A percentile compares a stretch with the other conserved stretches of the same genome.
Conservation (phyloP, 2,329 filamentous ascomycete genomes). For the Cercospora zeina region DNA sequence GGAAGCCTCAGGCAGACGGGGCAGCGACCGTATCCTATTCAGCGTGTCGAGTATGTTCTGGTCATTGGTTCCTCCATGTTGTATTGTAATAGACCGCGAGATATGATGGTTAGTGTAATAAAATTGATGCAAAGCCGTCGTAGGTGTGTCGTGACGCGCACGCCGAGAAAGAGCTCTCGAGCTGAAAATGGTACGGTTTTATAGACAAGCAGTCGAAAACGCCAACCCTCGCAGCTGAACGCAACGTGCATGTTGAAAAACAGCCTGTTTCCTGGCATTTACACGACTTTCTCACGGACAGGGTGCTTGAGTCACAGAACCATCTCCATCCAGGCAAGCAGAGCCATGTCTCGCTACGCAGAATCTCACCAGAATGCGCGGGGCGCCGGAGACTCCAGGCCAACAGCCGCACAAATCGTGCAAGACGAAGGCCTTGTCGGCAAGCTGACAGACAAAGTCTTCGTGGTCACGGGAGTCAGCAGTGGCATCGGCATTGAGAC, state of each 20-base stretch:
- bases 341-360: constrained; percentile 19
- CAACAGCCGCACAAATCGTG: constrained; percentile 31
- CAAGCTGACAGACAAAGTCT: constrained; percentile 41
- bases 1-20: not conserved
- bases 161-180: not conserved
- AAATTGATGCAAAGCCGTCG: too few relatives aligned
- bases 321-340: not conserved
- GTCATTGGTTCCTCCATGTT: too few relatives aligned
- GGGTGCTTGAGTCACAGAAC: not conserved
- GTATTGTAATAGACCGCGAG: too few relatives aligned
- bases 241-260: not conserved
- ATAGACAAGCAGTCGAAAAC: too few relatives aligned
- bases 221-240: not conserved
- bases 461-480: constrained; percentile 47
- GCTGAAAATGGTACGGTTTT: not conserved
- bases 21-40: too few relatives aligned
- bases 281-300: not conserved
- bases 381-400: constrained; percentile 23
- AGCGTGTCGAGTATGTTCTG: not conserved
- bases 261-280: not conserved
- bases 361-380: constrained; percentile 19
- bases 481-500: constrained; percentile 49
- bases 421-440: constrained; percentile 26
- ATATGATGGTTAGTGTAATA: too few relatives aligned
- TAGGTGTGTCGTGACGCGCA: not conserved